phyloP scores from a whole-genome alignment of 1,139 yeast species.

The Pneumocystis carinii region DNA sequence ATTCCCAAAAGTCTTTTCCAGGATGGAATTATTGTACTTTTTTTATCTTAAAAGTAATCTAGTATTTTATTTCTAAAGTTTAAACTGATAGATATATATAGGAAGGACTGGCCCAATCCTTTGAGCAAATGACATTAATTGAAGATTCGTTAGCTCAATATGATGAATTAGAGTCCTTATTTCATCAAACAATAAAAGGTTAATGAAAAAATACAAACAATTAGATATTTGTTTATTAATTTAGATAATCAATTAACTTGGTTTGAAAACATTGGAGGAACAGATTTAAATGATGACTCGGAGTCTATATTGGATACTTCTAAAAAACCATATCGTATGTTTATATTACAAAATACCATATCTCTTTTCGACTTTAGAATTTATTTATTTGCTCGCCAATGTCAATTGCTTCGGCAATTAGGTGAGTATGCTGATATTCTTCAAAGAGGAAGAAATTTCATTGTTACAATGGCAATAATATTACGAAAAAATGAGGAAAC shows the following conservation, averaged over 20 bases:
- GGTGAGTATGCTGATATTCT: constrained; percentile 17
- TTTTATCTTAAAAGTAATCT: constrained; percentile 25
- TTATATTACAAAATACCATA: constrained; percentile 26
- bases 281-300: constrained; percentile 4
- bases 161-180: constrained; percentile 27
- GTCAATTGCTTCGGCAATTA: constrained; percentile 21
- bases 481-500: background rate
- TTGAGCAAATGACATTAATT: constrained; percentile 37
- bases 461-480: constrained; percentile 12
- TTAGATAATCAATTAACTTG: background rate
- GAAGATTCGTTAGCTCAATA: constrained; percentile 44
- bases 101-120: constrained; percentile 34
- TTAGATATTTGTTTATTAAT: background rate
- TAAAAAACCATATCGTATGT: constrained; percentile 18
- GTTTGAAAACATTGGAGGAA: background rate
- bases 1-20: constrained; percentile 22
- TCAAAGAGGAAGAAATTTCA: constrained; percentile 14
- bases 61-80: constrained; percentile 1
- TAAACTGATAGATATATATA: background rate
- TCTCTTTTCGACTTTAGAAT: constrained; percentile 30
- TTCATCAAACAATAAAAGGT: constrained; percentile 14
- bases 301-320: constrained; percentile 3
- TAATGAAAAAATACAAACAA: background rate
- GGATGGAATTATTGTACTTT: constrained; percentile 34
- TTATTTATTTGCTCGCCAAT: constrained; percentile 30